Base-by-base conservation (phyloP, 305 asterid species). In the Fraxinus paxiana region DNA sequence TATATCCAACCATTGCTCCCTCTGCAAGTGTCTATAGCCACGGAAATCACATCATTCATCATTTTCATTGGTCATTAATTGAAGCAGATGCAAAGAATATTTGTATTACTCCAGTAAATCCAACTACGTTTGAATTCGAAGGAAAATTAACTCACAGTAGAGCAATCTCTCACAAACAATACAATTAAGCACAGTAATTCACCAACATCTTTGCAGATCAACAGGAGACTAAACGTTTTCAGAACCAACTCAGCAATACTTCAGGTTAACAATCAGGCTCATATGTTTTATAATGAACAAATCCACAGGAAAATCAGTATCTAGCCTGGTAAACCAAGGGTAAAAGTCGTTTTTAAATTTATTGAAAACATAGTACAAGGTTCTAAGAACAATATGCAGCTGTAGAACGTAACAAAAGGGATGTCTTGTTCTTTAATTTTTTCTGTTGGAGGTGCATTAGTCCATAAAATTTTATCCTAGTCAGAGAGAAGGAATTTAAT, bases 1-100 rank as follows among this genome's bases (percentile, higher is more conserved):
- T 94, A 88, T 94, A 77, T 75, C 98, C 98, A 22, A 87, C 83
- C 98, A 96, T 96, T 77, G 97, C 97, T 77, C 98, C 99, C 83
- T 89, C 97, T 61, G 83, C 86, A 72, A 96, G 93, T 54, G 93
- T 87, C 99, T 96, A 88, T 86, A 84, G 76, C 77, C 82, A 80
- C 78, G 34, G 77, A 81, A 56, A 80, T 72, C 46, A 80, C 69
- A 77, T 77, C 73, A 85, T 18, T 75, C 73, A 77, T 70, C 71
- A 76, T 65, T 63, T 73, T 80, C 37, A 30, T 38, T 79, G 73
- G 75, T 48, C 77, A 41, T 65, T 70, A 30, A 13, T 63, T 30
- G 12, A 31, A 31, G 75, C 43, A 31, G 4, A 70, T 13, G 33
- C 75, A 70, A 35, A 70, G 22, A 22, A 30, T 28, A 63, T 63